These are phyloP conservation scores for Ascocoryne sarcoides DNA, from an alignment of 2,329 filamentous ascomycete species.

Conservation along the genomic window DNA sequence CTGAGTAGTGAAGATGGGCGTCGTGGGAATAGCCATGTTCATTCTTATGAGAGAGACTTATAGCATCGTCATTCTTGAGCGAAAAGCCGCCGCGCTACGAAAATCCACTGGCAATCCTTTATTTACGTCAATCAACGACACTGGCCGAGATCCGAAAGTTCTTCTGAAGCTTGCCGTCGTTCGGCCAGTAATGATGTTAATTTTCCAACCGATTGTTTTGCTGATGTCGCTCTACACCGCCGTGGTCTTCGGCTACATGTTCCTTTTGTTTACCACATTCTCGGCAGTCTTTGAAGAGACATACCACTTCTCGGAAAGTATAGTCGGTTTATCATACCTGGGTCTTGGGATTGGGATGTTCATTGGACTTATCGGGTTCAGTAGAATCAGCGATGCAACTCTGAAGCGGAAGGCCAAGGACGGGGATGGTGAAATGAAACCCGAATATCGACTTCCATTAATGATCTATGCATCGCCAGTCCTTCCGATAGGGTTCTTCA, in stretches of 20 bases:
- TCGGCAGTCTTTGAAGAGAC: slow-evolving; percentile 22
- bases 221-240: background rate
- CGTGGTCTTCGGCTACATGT: slow-evolving; percentile 31
- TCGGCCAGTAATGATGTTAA: background rate
- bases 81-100: background rate
- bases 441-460: slow-evolving; percentile 29
- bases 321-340: background rate
- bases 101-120: background rate
- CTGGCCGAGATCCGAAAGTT: background rate
- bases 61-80: background rate
- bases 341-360: background rate
- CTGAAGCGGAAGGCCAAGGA: background rate
- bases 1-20: too few species aligned
- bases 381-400: background rate
- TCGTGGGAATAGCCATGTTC: background rate
- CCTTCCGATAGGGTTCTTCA: slow-evolving; percentile 37
- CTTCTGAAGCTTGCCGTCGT: background rate
- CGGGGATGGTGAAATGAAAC: background rate
- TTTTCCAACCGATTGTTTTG: background rate
- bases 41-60: background rate
- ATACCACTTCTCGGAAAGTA: background rate
- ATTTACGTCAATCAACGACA: background rate
- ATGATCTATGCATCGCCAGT: slow-evolving; percentile 32
- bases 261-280: slow-evolving; percentile 47
- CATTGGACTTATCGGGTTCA: background rate